A percentile compares a stretch with the other conserved stretches of the same genome.
phyloP scores from a whole-genome alignment of 2,329 filamentous ascomycete genomes.

The Rhytidhysteron rufulum region DNA sequence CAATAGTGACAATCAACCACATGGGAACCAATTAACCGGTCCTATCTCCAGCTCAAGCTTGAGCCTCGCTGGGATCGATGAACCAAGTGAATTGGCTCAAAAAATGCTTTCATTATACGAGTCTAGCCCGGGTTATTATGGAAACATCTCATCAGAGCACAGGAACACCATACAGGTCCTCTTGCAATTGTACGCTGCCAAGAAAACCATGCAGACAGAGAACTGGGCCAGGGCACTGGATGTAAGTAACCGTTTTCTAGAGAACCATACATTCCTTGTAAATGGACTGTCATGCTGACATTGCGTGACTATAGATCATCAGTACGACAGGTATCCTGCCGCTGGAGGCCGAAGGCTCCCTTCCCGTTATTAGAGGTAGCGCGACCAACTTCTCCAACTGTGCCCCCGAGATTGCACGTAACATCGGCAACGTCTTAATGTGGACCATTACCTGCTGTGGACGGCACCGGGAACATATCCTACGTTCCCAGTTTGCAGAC shows the following conservation, averaged over 20 bases:
- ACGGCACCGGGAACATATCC: conserved; percentile 64
- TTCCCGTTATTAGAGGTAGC: conserved; percentile 71
- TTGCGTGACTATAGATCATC: conserved; percentile 59
- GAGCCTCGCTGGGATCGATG: conserved; percentile 64
- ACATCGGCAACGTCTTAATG: conserved; percentile 85
- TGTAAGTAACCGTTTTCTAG: conserved; percentile 51
- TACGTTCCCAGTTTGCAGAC: conserved; percentile 70
- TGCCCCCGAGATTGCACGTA: conserved; percentile 77
- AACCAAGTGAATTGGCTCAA: conserved; percentile 59
- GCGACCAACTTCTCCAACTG: conserved; percentile 78
- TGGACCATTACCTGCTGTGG: conserved; percentile 90
- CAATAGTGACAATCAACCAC: conserved; percentile 27
- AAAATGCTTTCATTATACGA: conserved; percentile 63
- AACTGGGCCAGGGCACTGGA: conserved; percentile 62
- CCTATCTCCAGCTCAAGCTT: conserved; percentile 52
- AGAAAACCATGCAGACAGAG: conserved; percentile 54
- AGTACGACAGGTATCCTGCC: conserved; percentile 74
- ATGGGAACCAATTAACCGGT: conserved; percentile 17
- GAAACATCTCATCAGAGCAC: conserved; percentile 56
- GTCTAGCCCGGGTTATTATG: conserved; percentile 56
- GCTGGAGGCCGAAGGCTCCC: conserved; percentile 68
- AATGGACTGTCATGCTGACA: neutral
- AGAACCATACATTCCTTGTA: neutral
- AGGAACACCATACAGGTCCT: conserved; percentile 58
- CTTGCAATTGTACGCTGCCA: conserved; percentile 58